Conservation (phyloP, 805 yeast species). For the Nakazawaea laoshanensis region DNA sequence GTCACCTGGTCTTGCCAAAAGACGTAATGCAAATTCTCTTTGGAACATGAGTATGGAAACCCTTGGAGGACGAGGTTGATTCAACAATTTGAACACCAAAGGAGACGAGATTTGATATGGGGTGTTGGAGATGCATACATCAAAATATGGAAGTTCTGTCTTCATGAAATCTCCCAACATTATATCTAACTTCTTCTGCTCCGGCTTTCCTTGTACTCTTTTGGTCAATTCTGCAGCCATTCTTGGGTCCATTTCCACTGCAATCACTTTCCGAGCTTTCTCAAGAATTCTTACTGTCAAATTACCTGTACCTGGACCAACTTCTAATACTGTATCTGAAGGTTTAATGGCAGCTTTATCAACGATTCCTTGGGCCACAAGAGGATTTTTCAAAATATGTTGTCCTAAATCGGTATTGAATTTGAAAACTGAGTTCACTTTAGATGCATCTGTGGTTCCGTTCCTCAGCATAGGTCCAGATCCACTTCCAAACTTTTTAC, state of each 20-base stretch:
- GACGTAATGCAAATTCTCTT: slow-evolving; percentile 89
- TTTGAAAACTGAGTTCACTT: slow-evolving; percentile 79
- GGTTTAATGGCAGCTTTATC: slow-evolving; percentile 93
- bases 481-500: slow-evolving; percentile 45
- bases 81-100: slow-evolving; percentile 82
- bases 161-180: slow-evolving; percentile 94
- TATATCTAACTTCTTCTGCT: slow-evolving; percentile 84
- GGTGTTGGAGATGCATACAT: slow-evolving; percentile 92
- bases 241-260: slow-evolving; percentile 98
- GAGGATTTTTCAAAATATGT: slow-evolving; percentile 91
- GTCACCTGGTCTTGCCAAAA: slow-evolving; percentile 96
- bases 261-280: slow-evolving; percentile 88
- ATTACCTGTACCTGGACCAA: slow-evolving; percentile 99
- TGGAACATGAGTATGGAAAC: slow-evolving; percentile 96
- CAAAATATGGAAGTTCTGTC: slow-evolving; percentile 89
- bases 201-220: slow-evolving; percentile 96
- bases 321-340: slow-evolving; percentile 87
- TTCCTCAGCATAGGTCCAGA: slow-evolving; percentile 27
- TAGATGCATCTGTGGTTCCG: slow-evolving; percentile 58
- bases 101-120: slow-evolving; percentile 98
- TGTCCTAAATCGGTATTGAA: slow-evolving; percentile 96
- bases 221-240: slow-evolving; percentile 99
- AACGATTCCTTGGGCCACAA: slow-evolving; percentile 96
- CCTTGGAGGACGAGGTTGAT: slow-evolving; percentile 90
- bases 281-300: slow-evolving; percentile 88